phyloP scores from a whole-genome alignment of 2,329 filamentous ascomycete species.

The Elsinoe necatrix region DNA sequence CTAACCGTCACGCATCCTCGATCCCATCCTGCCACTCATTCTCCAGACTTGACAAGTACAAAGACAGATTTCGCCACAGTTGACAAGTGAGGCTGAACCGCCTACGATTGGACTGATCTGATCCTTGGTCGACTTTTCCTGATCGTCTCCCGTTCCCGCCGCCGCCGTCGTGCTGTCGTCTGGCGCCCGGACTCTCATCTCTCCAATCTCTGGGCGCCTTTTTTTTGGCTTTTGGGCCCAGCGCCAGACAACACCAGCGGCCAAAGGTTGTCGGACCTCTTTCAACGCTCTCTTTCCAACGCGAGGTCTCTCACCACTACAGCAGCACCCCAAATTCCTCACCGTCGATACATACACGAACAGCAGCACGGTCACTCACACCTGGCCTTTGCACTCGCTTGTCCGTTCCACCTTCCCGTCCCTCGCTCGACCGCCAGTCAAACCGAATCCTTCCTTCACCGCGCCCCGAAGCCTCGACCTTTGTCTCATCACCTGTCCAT shows the following conservation, averaged over 20 bases:
- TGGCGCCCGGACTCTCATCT: background rate
- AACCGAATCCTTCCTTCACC: conserved; percentile 12
- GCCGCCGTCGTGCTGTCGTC: background rate
- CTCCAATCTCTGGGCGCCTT: conserved; percentile 5
- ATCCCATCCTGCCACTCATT: background rate
- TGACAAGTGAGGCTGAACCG: conserved; percentile 1
- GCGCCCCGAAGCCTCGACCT: conserved; percentile 12
- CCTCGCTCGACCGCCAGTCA: conserved; percentile 4
- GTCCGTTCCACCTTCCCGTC: conserved; percentile 9
- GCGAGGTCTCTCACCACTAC: background rate
- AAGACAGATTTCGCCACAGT: conserved; percentile 1
- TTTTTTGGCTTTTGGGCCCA: conserved; percentile 4
- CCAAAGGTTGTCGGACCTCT: background rate
- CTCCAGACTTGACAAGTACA: background rate
- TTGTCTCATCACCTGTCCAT: background rate
- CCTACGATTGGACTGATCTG: background rate
- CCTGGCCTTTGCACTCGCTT: conserved; percentile 11
- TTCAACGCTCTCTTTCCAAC: background rate
- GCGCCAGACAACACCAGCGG: conserved; percentile 9
- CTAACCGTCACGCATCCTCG: conserved; percentile 6
- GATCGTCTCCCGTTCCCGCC: conserved; percentile 7
- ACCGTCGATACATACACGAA: conserved; percentile 8
- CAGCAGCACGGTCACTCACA: conserved; percentile 7
- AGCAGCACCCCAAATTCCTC: background rate
- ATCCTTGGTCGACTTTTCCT: background rate